These are phyloP conservation scores for Paragyromitra xinjiangensis DNA, from an alignment of 495 filamentous ascomycete species.

Conservation along the genomic window DNA sequence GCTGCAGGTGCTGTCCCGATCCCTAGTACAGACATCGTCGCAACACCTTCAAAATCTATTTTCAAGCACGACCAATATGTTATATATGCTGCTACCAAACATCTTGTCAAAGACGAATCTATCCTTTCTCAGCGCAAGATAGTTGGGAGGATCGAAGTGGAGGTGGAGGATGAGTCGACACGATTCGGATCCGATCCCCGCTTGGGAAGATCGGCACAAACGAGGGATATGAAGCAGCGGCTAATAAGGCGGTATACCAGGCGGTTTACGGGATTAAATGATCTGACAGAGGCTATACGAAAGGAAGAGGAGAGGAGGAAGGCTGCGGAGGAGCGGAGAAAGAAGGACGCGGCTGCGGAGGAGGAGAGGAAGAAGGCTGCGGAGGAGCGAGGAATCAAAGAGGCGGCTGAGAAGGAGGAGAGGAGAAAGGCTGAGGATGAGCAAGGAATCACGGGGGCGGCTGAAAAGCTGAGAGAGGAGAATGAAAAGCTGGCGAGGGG, in stretches of 20 bases:
- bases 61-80: constrained; percentile 45
- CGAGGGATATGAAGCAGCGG: constrained; percentile 32
- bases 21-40: constrained; percentile 38
- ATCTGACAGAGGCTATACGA: constrained; percentile 4
- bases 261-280: constrained; percentile 32
- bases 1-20: constrained; percentile 16
- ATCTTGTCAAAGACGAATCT: constrained; percentile 5
- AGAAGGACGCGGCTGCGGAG: neutral
- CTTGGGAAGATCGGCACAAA: constrained; percentile 13
- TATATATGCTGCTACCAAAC: constrained; percentile 3
- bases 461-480: constrained; percentile 1
- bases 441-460: neutral
- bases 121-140: constrained; percentile 6
- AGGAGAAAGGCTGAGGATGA: neutral
- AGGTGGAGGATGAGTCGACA: constrained; percentile 10
- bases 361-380: neutral
- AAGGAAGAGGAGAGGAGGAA: neutral
- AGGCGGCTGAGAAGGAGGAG: neutral
- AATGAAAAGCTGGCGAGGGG: constrained; percentile 17
- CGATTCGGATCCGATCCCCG: constrained; percentile 6
- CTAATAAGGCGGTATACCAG: constrained; percentile 32
- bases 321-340: neutral
- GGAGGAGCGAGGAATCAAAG: neutral
- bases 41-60: constrained; percentile 25
- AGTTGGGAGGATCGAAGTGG: neutral